Evolutionary conservation across 2,329 filamentous ascomycete genomes (phyloP), one percentile per base, ranked within the genome.

Genomic region (Sclerotinia trifoliorum): DNA sequence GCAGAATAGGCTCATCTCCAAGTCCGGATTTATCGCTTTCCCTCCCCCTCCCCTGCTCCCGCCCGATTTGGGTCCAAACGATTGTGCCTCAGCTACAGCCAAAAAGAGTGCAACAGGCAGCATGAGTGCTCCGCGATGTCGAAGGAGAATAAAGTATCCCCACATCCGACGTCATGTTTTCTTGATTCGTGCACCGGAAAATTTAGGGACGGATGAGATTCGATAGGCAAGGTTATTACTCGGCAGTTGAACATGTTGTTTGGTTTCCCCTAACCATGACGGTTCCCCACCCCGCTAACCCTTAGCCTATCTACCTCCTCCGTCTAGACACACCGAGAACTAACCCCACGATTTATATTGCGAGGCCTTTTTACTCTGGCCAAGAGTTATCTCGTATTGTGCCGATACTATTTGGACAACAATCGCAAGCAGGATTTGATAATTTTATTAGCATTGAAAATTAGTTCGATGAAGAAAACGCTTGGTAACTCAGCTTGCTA

Each of bases 351-450:
- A 62, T 35, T 49, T 24, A 62, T 32, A 35, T 13, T 4, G n/a
- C 17, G 58, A 35, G 17, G 3, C 29, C 15, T 35, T 60, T 32
- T 24, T 19, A 48, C 26, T 24, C 10, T 3, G 29, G 11, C 13
- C 58, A 21, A 35, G 29, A 24, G 13, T 49, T 26, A n/a, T 19
- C 15, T 56, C 54, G 54, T 44, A 32, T 49, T 48, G 42, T 3
- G 32, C 21, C 42, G 44, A 61, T 17, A 24, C 26, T 26, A 2
- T 17, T 19, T 61, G 29, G 44, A 61, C 11, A 19, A 49, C 24
- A n/a, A 39, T 49, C 44, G 21, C 29, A 62, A 21, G 46, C 29
- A 39, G 51, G 46, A 51, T 62, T 62, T 62, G 58, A 35, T 62
- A 62, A 62, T 62, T 7, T 49, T 11, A 49, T 62, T 62, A 29